Evolutionary conservation across 192 early-diverging fungal genomes (phyloP), one percentile per base, ranked within the genome.

Genomic region (Hyaloraphidium curvatum): DNA sequence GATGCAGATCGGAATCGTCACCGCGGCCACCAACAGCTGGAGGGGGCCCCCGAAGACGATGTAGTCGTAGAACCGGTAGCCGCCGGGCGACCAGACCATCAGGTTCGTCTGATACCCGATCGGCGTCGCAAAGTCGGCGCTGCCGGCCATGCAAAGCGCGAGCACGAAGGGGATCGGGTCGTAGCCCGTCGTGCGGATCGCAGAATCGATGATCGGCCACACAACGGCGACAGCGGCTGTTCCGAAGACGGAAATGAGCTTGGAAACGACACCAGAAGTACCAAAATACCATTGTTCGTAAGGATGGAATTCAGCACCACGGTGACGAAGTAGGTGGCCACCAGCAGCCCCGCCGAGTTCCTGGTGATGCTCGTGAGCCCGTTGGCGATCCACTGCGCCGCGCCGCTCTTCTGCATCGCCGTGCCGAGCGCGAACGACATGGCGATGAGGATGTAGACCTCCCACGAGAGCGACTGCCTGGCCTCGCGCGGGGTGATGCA

Each of bases 81-180:
- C 52, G 14, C 52, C 52, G n/a, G 52, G 52, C 14, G 30, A n/a
- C 29, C 11, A 22, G 31, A 53, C 52, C 52, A 53, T 53, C 29
- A 53, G 11, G 1, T 53, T 53, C 13, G 29, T 40, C 31, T 53
- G 52, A 39, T 53, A 53, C 17, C 52, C 52, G 22, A 53, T 53
- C 29, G 52, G n/a, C n/a, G n/a, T n/a, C n/a, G n/a, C n/a, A n/a
- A n/a, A n/a, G n/a, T n/a, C n/a, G 52, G 17, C 26, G 27, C 41
- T 52, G 11, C 54, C 54, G 11, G 54, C 54, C 54, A 55, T 55
- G 41, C 51, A 52, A 1, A 55, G 54, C 41, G 50, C 31, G 9
- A 55, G 2, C 7, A 55, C 7, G 37, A 52, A 55, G 13, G 54
- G 54, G 25, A 16, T 52, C 7, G 50, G 17, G 23, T 16, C n/a